Conservation (phyloP, 2,329 filamentous ascomycete species). For the Xylariales sp. region DNA sequence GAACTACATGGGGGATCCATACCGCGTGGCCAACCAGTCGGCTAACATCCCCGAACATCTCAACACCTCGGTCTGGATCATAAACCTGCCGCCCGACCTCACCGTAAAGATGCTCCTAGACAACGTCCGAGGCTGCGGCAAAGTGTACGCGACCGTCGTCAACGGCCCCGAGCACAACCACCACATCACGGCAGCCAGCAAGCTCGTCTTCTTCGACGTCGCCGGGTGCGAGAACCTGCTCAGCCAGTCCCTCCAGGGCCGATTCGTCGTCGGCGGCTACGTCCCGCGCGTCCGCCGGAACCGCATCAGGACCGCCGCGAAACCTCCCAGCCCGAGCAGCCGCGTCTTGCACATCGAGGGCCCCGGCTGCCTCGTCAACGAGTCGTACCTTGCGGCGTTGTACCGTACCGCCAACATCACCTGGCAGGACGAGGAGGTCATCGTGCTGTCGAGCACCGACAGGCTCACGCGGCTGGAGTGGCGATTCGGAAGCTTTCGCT, state of each 20-base stretch:
- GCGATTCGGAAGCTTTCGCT: slow-evolving; percentile 66
- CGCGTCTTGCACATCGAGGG: slow-evolving; percentile 65
- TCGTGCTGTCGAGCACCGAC: slow-evolving; percentile 43
- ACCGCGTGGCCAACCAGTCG: slow-evolving; percentile 53
- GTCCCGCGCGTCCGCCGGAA: slow-evolving; percentile 58
- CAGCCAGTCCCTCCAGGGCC: slow-evolving; percentile 55
- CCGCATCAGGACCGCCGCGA: slow-evolving; percentile 58
- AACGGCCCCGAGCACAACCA: slow-evolving; percentile 57
- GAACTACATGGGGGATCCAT: slow-evolving; percentile 55
- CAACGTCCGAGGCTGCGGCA: slow-evolving; percentile 59
- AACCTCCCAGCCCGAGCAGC: slow-evolving; percentile 48
- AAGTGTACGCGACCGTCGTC: slow-evolving; percentile 64
- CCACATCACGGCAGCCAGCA: slow-evolving; percentile 49
- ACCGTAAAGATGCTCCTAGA: slow-evolving; percentile 58
- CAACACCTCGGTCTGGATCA: slow-evolving; percentile 66
- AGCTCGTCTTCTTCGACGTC: slow-evolving; percentile 61
- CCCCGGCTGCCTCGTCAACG: slow-evolving; percentile 57
- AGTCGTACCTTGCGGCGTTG: slow-evolving; percentile 52
- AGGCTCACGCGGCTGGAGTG: slow-evolving; percentile 57
- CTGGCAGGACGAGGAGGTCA: slow-evolving; percentile 61
- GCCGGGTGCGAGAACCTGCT: slow-evolving; percentile 61
- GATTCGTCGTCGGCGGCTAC: slow-evolving; percentile 55
- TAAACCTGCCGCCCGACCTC: slow-evolving; percentile 60
- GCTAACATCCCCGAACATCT: slow-evolving; percentile 54
- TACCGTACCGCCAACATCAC: slow-evolving; percentile 56